These are phyloP conservation scores for Andrographis paniculata DNA, from an alignment of 305 asterid species.

Conservation along the genomic window DNA sequence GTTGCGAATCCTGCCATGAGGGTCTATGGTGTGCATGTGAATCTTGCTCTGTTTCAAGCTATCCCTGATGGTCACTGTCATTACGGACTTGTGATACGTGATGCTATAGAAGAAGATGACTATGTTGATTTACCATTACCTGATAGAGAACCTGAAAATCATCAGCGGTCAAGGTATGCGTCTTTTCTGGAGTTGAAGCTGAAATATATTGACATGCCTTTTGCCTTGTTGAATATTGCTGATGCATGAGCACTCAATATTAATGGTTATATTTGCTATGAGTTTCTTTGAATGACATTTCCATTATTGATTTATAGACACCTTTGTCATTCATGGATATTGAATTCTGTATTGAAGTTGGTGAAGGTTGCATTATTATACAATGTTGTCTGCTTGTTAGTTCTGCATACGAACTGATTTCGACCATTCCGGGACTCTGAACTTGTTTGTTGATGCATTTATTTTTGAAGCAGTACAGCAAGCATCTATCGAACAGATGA, in stretches of 20 bases:
- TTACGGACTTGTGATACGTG: constrained; percentile 68
- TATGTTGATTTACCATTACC: constrained; percentile 29
- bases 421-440: too few relatives aligned
- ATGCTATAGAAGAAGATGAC: constrained; percentile 47
- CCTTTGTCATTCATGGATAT: too few relatives aligned
- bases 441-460: constrained; percentile 5
- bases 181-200: not conserved
- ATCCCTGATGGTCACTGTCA: constrained; percentile 60
- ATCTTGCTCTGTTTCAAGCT: constrained; percentile 83
- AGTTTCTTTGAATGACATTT: too few relatives aligned
- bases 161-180: constrained; percentile 48
- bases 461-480: constrained; percentile 30
- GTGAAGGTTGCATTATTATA: too few relatives aligned
- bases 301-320: too few relatives aligned
- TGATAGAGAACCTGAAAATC: constrained; percentile 43
- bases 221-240: constrained; percentile 31
- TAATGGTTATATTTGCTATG: too few relatives aligned
- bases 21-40: constrained; percentile 53
- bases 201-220: not conserved
- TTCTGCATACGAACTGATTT: not conserved
- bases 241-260: too few relatives aligned
- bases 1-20: constrained; percentile 82
- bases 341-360: too few relatives aligned
- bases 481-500: constrained; percentile 37
- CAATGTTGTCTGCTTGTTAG: too few relatives aligned